Base-by-base conservation (phyloP, 2,329 filamentous ascomycete species). In the Ramularia collo-cygni region DNA sequence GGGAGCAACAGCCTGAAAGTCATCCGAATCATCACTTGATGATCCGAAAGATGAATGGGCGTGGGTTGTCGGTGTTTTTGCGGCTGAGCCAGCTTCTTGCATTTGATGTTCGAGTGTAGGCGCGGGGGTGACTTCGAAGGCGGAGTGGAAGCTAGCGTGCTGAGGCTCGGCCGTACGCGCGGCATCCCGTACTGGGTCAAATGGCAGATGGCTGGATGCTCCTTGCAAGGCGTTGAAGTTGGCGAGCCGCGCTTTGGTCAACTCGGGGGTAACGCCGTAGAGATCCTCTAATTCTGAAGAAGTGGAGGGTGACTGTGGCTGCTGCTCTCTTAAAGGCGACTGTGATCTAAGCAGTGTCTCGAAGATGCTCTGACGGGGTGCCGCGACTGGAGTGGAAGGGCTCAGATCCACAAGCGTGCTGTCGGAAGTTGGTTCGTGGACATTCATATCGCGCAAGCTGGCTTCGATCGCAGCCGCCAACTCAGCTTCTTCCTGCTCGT, bases 391-490 rank as follows among this genome's bases (percentile, higher is more conserved):
- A 14, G 46, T 48, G 5, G 51, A 46, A 10, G 50, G 51, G 2
- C 52, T 51, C 2, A 59, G 42, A 21, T 58, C 55, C 2, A 61
- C 50, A 2, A 60, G 38, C 9, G 50, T 50, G 26, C 54, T 44
- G 3, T 43, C 43, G 16, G 47, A 27, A 14, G 44, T 42, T 6
- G 51, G 43, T 44, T 57, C 55, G 28, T 51, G 48, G 13, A 43
- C 40, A 36, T 54, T 50, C 50, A 53, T 54, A 12, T 55, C 53
- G 32, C 43, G 44, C 15, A 63, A 42, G 44, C 60, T 63, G 15
- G 59, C 59, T 28, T 52, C 56, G 16, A 62, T 61, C 12, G 60
- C 60, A 33, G 55, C 57, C 14, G 46, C 48, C 8, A 62, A 43
- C n/a, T 57, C 53, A 14, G 38, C 48, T 14, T 59, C 56, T 10